phyloP scores from a whole-genome alignment of 2,329 filamentous ascomycete genomes.

The Thelonectria blattea region DNA sequence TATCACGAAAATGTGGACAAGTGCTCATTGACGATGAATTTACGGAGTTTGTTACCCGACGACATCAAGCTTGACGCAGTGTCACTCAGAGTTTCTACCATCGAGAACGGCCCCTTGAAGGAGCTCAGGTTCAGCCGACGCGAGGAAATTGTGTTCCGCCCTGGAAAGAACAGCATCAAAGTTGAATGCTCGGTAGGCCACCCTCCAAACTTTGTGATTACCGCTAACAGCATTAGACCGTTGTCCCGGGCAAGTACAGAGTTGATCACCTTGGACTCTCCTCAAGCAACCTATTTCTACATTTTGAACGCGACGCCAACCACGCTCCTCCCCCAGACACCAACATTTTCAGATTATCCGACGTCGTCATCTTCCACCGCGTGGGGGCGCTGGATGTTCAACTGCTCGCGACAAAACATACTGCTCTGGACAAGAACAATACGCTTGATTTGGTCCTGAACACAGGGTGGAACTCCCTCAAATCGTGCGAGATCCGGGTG shows the following conservation, averaged over 20 bases:
- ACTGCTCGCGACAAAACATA: conserved; percentile 69
- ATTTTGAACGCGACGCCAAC: conserved; percentile 66
- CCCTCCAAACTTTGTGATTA: fast-evolving
- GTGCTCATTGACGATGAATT: conserved; percentile 71
- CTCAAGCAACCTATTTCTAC: conserved; percentile 67
- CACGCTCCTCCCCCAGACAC: conserved; percentile 53
- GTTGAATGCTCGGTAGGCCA: conserved; percentile 46
- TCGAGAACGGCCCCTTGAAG: conserved; percentile 60
- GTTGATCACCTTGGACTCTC: conserved; percentile 74
- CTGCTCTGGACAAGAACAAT: conserved; percentile 81
- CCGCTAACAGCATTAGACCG: conserved; percentile 55
- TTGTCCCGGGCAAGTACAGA: conserved; percentile 75
- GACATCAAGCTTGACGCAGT: conserved; percentile 70
- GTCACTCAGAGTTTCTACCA: conserved; percentile 66
- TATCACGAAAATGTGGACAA: conserved; percentile 77
- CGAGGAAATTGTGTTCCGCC: conserved; percentile 45
- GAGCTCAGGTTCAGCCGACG: conserved; percentile 56
- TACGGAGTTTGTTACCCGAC: conserved; percentile 76
- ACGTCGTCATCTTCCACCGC: conserved; percentile 76
- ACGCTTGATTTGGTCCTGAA: conserved; percentile 75
- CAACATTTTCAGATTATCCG: conserved; percentile 63
- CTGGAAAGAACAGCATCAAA: conserved; percentile 54
- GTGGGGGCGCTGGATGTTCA: conserved; percentile 71
- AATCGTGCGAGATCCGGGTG: conserved; percentile 64
- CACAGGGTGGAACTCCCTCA: conserved; percentile 76